These are phyloP conservation scores for Pleurotus tuber-regium DNA, from an alignment of 768 basidiomycete species.

Conservation along the genomic window DNA sequence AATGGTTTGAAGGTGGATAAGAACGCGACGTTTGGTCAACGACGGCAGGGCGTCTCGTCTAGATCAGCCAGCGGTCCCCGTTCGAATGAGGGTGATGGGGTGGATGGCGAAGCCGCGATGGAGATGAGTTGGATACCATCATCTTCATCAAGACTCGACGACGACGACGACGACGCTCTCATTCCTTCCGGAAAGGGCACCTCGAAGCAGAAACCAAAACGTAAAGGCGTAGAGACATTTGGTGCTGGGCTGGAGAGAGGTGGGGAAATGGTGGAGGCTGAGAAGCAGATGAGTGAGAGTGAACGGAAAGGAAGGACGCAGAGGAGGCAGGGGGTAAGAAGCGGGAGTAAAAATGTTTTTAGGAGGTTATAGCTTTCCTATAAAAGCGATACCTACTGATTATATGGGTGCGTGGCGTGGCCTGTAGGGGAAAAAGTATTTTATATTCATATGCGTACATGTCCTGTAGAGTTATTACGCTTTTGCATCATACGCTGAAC, in stretches of 20 bases:
- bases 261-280: conserved; percentile 45
- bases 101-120: conserved; percentile 72
- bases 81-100: conserved; percentile 20
- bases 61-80: conserved; percentile 17
- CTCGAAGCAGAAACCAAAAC: conserved; percentile 32
- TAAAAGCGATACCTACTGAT: neutral
- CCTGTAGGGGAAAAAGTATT: too few relatives aligned
- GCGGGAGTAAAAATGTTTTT: conserved; percentile 89
- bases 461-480: too few relatives aligned
- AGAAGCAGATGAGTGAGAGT: conserved; percentile 52
- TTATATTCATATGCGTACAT: too few relatives aligned
- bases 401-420: too few relatives aligned
- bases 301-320: conserved; percentile 79
- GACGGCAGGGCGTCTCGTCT: conserved; percentile 32
- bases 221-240: conserved; percentile 74
- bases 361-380: conserved; percentile 12
- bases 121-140: conserved; percentile 85
- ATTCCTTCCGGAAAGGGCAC: conserved; percentile 22
- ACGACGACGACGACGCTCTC: conserved; percentile 29
- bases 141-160: conserved; percentile 33
- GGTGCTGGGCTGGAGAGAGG: conserved; percentile 91
- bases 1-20: conserved; percentile 33
- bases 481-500: too few relatives aligned
- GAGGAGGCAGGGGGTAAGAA: conserved; percentile 75
- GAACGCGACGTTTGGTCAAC: conserved; percentile 68